A percentile compares a stretch with the other conserved stretches of the same genome.
Evolutionary conservation across 1,284 basidiomycete species (phyloP).

Genomic region (Athelia psychrophila): DNA sequence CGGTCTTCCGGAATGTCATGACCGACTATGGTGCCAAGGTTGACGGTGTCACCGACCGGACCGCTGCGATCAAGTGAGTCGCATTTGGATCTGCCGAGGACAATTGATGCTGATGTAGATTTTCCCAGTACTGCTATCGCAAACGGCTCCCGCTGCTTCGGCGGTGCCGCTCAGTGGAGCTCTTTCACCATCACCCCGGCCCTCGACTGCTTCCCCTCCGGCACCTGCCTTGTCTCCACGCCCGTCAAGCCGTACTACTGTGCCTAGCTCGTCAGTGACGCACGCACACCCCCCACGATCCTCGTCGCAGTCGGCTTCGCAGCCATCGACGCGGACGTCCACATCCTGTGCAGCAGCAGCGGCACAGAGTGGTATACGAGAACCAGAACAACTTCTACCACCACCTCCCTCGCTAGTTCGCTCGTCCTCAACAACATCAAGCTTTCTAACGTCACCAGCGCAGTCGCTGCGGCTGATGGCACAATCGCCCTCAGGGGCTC

Average conservation of each 20-base stretch:
- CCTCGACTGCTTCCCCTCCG: conserved; percentile 53
- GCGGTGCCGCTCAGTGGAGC: conserved; percentile 35
- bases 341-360: conserved; percentile 42
- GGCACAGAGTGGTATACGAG: conserved; percentile 30
- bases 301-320: conserved; percentile 60
- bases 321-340: conserved; percentile 64
- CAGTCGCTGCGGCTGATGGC: conserved; percentile 38
- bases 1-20: conserved; percentile 45
- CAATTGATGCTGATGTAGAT: no score
- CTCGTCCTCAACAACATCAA: conserved; percentile 57
- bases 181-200: conserved; percentile 45
- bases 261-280: conserved; percentile 67
- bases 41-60: conserved; percentile 48
- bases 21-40: conserved; percentile 29
- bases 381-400: conserved; percentile 71
- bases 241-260: conserved; percentile 68
- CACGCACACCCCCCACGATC: conserved; percentile 56
- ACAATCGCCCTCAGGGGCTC: conserved; percentile 38
- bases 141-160: conserved; percentile 53
- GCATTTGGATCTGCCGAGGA: not conserved
- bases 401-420: conserved; percentile 45
- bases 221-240: conserved; percentile 60
- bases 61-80: conserved; percentile 43
- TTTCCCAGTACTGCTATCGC: conserved; percentile 50
- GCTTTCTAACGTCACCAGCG: conserved; percentile 52